A percentile compares a stretch with the other conserved stretches of the same genome.
Evolutionary conservation across 2,329 filamentous ascomycete species (phyloP).

Genomic region (Xylariaceae sp.): DNA sequence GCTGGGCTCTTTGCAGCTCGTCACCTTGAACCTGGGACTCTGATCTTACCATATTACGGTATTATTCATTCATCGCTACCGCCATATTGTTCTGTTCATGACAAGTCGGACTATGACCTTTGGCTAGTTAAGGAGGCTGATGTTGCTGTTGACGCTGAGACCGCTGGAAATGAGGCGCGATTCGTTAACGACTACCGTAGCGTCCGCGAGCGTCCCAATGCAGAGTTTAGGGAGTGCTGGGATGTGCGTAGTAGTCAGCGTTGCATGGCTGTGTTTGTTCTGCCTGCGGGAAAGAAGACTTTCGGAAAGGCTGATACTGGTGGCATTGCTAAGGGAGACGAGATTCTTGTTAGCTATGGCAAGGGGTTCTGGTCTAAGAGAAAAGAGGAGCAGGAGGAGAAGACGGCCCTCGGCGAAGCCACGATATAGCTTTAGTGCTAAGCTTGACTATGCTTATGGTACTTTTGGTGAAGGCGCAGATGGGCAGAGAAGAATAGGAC

Average conservation of each 20-base stretch:
- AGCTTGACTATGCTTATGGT: neutral
- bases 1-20: constrained; percentile 64
- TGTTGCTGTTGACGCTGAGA: constrained; percentile 65
- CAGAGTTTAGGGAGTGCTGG: constrained; percentile 66
- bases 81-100: constrained; percentile 42
- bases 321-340: constrained; percentile 64
- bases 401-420: constrained; percentile 5
- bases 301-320: constrained; percentile 38
- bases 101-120: constrained; percentile 67
- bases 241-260: constrained; percentile 56
- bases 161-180: constrained; percentile 66
- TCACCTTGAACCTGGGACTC: constrained; percentile 57
- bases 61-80: constrained; percentile 55
- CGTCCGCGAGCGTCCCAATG: constrained; percentile 58
- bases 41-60: constrained; percentile 68
- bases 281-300: constrained; percentile 50
- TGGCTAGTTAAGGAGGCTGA: constrained; percentile 64
- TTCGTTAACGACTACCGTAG: constrained; percentile 73
- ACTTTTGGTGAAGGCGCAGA: too few species aligned
- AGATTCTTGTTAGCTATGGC: constrained; percentile 70
- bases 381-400: constrained; percentile 43
- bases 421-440: neutral
- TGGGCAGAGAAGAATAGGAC: too few species aligned
- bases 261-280: constrained; percentile 55
- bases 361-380: constrained; percentile 69